Base-by-base conservation (phyloP, 2,329 filamentous ascomycete species). In the Juglanconis sp. region DNA sequence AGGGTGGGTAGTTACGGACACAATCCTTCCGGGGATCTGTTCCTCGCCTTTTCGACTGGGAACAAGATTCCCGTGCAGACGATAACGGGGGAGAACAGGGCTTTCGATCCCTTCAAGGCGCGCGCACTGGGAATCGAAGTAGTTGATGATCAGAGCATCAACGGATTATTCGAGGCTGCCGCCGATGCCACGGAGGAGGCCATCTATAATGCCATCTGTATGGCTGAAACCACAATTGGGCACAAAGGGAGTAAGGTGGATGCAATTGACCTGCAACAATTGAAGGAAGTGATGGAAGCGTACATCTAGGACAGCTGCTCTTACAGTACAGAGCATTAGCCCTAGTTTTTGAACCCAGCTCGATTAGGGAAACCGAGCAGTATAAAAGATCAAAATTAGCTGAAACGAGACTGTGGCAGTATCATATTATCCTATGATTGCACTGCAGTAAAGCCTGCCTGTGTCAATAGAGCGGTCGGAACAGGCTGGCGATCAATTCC, bases 1-100 rank as follows among this genome's bases (percentile, higher is more conserved):
- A 77, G 81, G 59, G 85, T 87, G 0, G 86, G 86, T 2, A 84
- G 85, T 2, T 83, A 83, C 61, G 86, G 85, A 0, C 77, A 79
- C 48, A 88, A 88, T 64, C 78, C 78, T 10, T 88, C 84, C 0
- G 87, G 87, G 0, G 87, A 90, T 62, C 83, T 90, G 61, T 88
- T 89, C 68, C 74, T 90, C 2, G 86, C 87, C 4, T 84, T 90
- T 61, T 88, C 85, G 7, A 89, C 86, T 0, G 86, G 77, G 5
- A 84, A 81, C 61, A 74, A 76, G 48, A 72, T 85, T 1, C 72
- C 74, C 2, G 75, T 80, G 42, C 78, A 81, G 65, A 73, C 71
- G 4, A 65, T 73, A 31, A 71, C 66, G 4, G 73, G 74, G 0
- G 70, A 73, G 15, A 59, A 64, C 40, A 57, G 62, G 38, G 7